Evolutionary conservation across 73 alveolate species (phyloP).

Genomic region (Paraurostyla sp.): DNA sequence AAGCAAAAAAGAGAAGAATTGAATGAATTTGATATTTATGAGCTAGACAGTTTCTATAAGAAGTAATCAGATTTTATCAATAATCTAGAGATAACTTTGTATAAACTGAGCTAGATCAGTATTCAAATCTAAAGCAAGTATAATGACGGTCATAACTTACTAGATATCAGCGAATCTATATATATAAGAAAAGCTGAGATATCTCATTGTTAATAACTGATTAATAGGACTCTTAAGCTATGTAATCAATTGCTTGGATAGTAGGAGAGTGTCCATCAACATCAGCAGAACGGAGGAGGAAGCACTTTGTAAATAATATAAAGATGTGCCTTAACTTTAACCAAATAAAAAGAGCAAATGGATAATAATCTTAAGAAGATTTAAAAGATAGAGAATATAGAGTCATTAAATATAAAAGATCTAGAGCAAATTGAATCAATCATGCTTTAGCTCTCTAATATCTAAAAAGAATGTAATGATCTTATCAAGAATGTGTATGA

Average conservation of each 20-base stretch:
- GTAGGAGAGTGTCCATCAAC: background rate
- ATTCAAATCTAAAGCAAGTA: background rate
- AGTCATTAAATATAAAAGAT: background rate
- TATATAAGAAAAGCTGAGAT: background rate
- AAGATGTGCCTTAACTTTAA: background rate
- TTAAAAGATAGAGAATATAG: background rate
- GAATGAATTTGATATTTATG: conserved; percentile 38
- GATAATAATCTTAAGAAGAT: background rate
- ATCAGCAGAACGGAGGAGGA: background rate
- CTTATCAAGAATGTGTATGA: background rate
- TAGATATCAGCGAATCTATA: conserved; percentile 33
- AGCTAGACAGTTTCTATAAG: conserved; percentile 8
- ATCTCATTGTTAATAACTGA: background rate
- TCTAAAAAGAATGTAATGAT: background rate
- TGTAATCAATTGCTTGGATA: background rate
- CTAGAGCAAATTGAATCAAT: background rate
- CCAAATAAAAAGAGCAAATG: background rate
- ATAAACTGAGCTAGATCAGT: background rate
- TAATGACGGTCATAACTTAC: background rate
- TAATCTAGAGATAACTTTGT: background rate
- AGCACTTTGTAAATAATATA: background rate
- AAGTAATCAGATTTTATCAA: background rate
- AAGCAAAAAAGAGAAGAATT: conserved; percentile 1
- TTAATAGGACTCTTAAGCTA: background rate
- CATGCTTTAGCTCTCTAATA: background rate